Conservation (phyloP, 2,329 filamentous ascomycete genomes). For the Colletotrichum musicola region DNA sequence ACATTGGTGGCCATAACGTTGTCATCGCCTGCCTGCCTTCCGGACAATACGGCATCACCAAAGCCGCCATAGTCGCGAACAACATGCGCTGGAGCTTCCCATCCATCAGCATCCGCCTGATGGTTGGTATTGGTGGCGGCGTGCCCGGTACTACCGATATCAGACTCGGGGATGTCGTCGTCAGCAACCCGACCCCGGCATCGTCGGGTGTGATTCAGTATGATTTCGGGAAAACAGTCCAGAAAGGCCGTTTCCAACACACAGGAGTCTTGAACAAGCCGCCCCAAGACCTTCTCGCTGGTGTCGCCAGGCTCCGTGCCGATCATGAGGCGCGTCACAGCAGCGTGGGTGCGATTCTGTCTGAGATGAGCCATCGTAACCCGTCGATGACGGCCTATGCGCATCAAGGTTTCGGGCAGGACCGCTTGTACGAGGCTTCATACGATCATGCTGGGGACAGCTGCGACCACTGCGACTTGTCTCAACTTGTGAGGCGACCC, state of each 20-base stretch:
- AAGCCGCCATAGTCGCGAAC: constrained; percentile 7
- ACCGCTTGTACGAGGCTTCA: constrained; percentile 7
- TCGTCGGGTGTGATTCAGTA: constrained; percentile 43
- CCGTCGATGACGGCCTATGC: neutral
- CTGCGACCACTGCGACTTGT: constrained; percentile 3
- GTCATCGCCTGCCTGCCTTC: constrained; percentile 28
- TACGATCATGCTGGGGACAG: constrained; percentile 1
- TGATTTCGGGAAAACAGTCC: constrained; percentile 43
- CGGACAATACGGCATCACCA: constrained; percentile 9
- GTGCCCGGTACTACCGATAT: too few species aligned
- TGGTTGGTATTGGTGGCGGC: constrained; percentile 49
- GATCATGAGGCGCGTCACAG: neutral
- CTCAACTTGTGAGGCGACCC: neutral
- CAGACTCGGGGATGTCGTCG: constrained; percentile 41
- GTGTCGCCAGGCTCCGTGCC: constrained; percentile 26
- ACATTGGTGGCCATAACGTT: constrained; percentile 11
- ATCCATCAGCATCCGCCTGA: constrained; percentile 26
- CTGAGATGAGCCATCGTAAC: neutral
- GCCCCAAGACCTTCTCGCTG: constrained; percentile 32
- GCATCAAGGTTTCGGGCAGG: neutral
- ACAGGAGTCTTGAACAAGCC: constrained; percentile 40
- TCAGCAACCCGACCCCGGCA: constrained; percentile 17
- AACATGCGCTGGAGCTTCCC: constrained; percentile 40
- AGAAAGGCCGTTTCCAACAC: constrained; percentile 26
- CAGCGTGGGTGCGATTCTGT: neutral